Percentiles rank a stretch among this genome's conserved stretches.
Evolutionary conservation across 2,329 filamentous ascomycete species (phyloP).

Genomic region (Colletotrichum lini): DNA sequence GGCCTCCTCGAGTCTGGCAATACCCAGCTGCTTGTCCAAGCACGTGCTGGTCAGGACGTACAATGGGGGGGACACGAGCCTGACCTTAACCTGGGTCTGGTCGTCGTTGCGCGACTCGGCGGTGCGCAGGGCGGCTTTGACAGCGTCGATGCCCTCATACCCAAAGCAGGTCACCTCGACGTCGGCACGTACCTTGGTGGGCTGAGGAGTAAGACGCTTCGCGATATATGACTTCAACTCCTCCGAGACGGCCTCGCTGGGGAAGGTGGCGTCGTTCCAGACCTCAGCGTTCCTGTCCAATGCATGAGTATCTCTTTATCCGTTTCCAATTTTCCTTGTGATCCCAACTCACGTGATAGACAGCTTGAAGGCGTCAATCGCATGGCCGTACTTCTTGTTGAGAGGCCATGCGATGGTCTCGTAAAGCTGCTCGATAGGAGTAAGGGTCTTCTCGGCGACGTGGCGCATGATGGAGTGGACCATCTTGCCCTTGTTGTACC

Average conservation of each 20-base stretch:
- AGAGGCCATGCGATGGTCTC: conserved; percentile 96
- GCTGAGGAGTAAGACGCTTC: conserved; percentile 96
- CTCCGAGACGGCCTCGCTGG: conserved; percentile 85
- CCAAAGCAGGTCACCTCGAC: conserved; percentile 96
- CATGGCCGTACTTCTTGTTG: conserved; percentile 97
- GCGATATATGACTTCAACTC: conserved; percentile 96
- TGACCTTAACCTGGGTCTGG: conserved; percentile 97
- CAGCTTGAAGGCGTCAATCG: conserved; percentile 98
- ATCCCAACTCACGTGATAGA: conserved; percentile 85
- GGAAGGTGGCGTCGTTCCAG: conserved; percentile 93
- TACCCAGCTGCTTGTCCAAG: conserved; percentile 91
- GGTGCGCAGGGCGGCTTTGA: conserved; percentile 91
- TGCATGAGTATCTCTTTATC: conserved; percentile 8
- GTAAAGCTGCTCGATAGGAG: conserved; percentile 95
- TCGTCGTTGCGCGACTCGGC: conserved; percentile 94
- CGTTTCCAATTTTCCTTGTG: no score
- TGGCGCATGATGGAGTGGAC: conserved; percentile 99
- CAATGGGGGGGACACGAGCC: conserved; percentile 95
- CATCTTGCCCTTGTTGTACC: conserved; percentile 99
- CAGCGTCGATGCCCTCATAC: conserved; percentile 98
- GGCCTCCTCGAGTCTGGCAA: conserved; percentile 86
- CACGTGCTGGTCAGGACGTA: conserved; percentile 98
- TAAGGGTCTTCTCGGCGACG: conserved; percentile 96
- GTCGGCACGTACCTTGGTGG: conserved; percentile 98
- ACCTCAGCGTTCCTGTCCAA: conserved; percentile 85